Percentiles rank a stretch among this genome's conserved stretches.
Conservation (phyloP, 2,329 filamentous ascomycete genomes). For the Diplodia corticola region DNA sequence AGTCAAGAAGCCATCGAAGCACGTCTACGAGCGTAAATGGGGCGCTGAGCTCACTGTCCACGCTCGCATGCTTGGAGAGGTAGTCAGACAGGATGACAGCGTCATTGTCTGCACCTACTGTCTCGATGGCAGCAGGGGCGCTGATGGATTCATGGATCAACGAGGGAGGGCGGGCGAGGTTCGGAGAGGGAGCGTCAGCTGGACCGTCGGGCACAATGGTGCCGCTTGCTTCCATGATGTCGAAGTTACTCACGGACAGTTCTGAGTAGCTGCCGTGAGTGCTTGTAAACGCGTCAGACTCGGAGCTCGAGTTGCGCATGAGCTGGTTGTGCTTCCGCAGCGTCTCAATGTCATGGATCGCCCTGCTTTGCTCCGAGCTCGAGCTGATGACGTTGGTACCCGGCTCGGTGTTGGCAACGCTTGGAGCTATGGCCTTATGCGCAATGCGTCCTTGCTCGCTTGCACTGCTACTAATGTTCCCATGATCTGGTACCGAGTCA, state of each 20-base stretch:
- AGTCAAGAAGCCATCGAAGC: conserved; percentile 44
- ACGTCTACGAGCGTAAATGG: conserved; percentile 46
- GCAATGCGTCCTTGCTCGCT: conserved; percentile 17
- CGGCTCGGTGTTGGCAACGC: conserved; percentile 4
- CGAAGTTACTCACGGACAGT: conserved; percentile 32
- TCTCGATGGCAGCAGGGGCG: conserved; percentile 28
- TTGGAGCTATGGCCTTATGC: conserved; percentile 17
- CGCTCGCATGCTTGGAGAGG: conserved; percentile 32
- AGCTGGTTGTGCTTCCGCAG: conserved; percentile 44
- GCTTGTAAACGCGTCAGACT: conserved; percentile 40
- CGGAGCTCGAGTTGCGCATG: conserved; percentile 42
- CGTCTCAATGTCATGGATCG: conserved; percentile 40
- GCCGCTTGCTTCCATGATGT: conserved; percentile 45
- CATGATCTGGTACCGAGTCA: conserved; percentile 19
- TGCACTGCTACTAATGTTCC: conserved; percentile 17
- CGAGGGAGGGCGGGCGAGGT: not conserved
- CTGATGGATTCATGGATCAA: conserved; percentile 1
- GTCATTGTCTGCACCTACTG: conserved; percentile 27
- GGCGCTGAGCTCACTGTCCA: conserved; percentile 36
- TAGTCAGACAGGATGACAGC: conserved; percentile 41
- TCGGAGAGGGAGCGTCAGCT: conserved; percentile 15
- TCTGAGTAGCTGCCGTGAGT: conserved; percentile 34
- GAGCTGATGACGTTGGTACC: conserved; percentile 13
- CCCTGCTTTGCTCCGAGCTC: conserved; percentile 27
- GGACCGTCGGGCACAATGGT: conserved; percentile 42